Conservation (phyloP, 1,284 basidiomycete species). For the Cryptococcus sp. region DNA sequence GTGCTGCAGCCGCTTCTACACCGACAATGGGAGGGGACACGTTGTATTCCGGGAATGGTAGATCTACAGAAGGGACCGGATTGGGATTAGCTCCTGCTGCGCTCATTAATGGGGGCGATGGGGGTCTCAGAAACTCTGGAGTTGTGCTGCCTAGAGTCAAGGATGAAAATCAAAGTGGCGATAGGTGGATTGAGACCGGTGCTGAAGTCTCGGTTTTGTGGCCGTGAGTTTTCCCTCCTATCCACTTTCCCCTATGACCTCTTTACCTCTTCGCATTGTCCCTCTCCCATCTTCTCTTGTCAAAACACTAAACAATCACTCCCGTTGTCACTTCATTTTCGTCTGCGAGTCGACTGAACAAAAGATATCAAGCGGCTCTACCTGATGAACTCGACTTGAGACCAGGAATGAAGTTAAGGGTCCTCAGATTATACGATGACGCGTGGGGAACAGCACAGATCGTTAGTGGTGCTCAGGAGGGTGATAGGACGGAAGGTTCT, state of each 20-base stretch:
- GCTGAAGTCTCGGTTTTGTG: conserved; percentile 33
- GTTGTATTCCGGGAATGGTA: conserved; percentile 11
- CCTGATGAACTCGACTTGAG: conserved; percentile 44
- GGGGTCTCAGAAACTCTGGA: conserved; percentile 20
- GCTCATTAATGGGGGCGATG: conserved; percentile 3
- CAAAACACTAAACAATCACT: not conserved
- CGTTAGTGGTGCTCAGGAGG: conserved; percentile 19
- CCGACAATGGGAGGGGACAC: conserved; percentile 33
- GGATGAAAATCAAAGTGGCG: conserved; percentile 38
- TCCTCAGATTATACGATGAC: conserved; percentile 44
- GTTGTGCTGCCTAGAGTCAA: conserved; percentile 33
- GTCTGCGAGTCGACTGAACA: not conserved
- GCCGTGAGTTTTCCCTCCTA: conserved; percentile 27
- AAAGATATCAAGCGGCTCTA: conserved; percentile 37
- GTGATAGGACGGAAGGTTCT: conserved; percentile 31
- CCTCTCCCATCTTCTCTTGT: no score
- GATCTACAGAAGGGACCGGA: conserved; percentile 1
- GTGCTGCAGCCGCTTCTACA: conserved; percentile 8
- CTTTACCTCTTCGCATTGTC: conserved; percentile 1
- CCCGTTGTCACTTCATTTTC: not conserved
- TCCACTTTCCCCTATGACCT: not conserved
- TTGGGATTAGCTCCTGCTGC: conserved; percentile 5
- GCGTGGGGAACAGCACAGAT: conserved; percentile 45
- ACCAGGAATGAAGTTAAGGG: conserved; percentile 42
- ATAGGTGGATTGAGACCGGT: conserved; percentile 33